Evolutionary conservation across 2,329 filamentous ascomycete genomes (phyloP), one percentile per base, ranked within the genome.

Genomic region (Sporothrix inflata): DNA sequence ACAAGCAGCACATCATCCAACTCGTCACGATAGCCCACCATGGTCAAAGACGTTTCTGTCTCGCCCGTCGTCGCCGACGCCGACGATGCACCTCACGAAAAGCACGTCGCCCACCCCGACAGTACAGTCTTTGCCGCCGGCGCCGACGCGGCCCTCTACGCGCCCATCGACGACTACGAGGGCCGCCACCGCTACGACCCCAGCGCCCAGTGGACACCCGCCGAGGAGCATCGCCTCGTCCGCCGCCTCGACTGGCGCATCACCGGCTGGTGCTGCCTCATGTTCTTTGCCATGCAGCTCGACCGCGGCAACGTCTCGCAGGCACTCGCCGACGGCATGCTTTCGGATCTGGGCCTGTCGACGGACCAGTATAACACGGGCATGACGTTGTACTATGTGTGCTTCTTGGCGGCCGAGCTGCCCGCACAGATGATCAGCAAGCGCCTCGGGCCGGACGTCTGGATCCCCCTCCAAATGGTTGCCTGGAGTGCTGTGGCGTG

Each of bases 391-490:
- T 89, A 88, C 75, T 82, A 84, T 1, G 77, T 87, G 2, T 83
- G 77, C 1, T 89, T 89, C 74, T 78, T 89, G 2, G 79, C 83
- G 8, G 87, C 88, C 0, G 88, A 90, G 75, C 79, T 90, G 2
- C 89, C 88, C 0, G 90, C 88, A 0, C 88, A 90, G 76, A 90
- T 91, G 19, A 76, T 90, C 24, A 85, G 83, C 63, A 90, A 91
- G 78, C 85, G 84, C 75, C 75, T 82, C 1, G 80, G 77, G 4
- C 76, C 75, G 0, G 79, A 81, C 67, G 75, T 77, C 2, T 82
- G 79, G 79, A 81, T 81, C 38, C 80, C 80, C 7, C 77, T 78
- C 2, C 78, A 79, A 21, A 80, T 80, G 77, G 76, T 77, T 1
- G 66, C 76, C 3, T 81, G 80, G 80, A 79, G 77, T 40, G 53